Conservation (phyloP, 768 basidiomycete genomes). For the Fistulinella prunicolor region DNA sequence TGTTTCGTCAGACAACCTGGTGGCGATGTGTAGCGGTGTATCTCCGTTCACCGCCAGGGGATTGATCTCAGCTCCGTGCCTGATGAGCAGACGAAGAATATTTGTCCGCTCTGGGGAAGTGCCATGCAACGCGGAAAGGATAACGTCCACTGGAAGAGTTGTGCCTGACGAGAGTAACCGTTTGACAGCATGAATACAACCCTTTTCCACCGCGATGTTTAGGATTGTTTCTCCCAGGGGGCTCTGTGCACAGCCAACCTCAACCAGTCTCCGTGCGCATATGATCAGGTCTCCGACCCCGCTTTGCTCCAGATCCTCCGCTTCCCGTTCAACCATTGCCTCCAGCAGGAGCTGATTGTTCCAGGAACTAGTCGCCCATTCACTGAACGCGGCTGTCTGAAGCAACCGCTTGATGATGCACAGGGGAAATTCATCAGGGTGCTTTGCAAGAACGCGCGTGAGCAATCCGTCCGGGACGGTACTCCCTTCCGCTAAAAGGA, state of each 20-base stretch:
- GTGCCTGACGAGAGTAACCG: neutral
- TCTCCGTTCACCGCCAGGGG: conserved; percentile 3
- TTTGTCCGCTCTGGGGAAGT: too few species aligned
- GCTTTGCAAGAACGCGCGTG: neutral
- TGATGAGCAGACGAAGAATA: too few species aligned
- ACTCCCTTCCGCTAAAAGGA: neutral
- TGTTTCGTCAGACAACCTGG: conserved; percentile 1
- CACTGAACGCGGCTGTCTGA: neutral
- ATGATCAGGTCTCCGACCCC: neutral
- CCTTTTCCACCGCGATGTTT: conserved; percentile 3
- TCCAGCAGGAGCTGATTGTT: neutral
- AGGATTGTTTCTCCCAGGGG: conserved; percentile 5
- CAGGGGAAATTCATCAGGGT: neutral
- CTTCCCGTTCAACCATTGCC: neutral
- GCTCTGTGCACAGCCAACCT: too few species aligned
- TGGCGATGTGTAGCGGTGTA: conserved; percentile 3
- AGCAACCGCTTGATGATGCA: conserved; percentile 1
- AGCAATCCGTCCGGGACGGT: neutral
- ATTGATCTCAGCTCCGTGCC: rapidly evolving
- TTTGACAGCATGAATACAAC: neutral
- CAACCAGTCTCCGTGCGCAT: neutral
- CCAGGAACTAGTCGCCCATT: neutral
- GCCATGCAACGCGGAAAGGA: too few species aligned
- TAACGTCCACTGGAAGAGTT: too few species aligned
- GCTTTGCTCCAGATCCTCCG: neutral